Conservation (phyloP, 352 stramenopile genomes). For the Phytopythium kandeliae region DNA sequence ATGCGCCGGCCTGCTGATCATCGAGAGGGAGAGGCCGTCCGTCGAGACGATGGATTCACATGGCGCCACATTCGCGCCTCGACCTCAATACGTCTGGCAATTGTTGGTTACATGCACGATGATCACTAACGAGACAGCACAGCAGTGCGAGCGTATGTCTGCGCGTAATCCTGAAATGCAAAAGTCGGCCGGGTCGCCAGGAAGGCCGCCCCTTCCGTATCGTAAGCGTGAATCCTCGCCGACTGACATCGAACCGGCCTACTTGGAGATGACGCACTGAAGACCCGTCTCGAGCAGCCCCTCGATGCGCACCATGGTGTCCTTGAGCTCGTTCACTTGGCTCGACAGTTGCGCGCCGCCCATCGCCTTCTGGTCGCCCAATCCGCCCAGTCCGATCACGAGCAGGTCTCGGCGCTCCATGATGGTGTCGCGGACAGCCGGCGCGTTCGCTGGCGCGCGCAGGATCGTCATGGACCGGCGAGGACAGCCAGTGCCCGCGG, state of each 20-base stretch:
- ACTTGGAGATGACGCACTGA: constrained; percentile 2
- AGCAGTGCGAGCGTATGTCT: no score
- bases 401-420: constrained; percentile 37
- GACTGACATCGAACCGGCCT: constrained; percentile 2
- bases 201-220: no score
- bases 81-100: no score
- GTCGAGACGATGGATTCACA: no score
- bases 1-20: no score
- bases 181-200: no score
- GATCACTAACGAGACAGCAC: no score
- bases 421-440: constrained; percentile 30
- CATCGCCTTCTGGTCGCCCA: neutral
- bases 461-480: constrained; percentile 17
- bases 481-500: constrained; percentile 14
- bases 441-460: constrained; percentile 26
- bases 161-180: no score
- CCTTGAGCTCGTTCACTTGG: constrained; percentile 18
- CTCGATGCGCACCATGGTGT: constrained; percentile 16
- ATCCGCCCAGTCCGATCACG: constrained; percentile 12
- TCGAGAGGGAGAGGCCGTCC: no score
- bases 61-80: no score
- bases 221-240: neutral
- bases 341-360: constrained; percentile 4
- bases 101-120: no score
- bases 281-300: constrained; percentile 5